Evolutionary conservation across 2,329 filamentous ascomycete genomes (phyloP).

Genomic region (Aureobasidium vineae): DNA sequence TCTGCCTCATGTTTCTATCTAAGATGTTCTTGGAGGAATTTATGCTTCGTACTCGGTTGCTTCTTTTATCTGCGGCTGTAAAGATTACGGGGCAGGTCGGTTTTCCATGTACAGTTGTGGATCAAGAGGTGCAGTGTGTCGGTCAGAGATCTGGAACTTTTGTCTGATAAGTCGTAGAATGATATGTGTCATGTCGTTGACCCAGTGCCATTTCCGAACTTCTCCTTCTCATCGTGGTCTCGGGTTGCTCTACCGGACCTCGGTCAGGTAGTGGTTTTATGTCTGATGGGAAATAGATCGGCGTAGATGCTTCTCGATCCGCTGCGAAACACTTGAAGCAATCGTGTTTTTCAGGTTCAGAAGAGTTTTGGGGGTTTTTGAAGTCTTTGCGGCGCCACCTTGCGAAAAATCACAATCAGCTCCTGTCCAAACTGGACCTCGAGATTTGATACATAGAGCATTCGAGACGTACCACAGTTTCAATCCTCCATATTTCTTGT

Average conservation of each 20-base stretch:
- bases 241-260: not conserved
- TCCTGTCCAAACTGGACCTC: not conserved
- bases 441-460: too few relatives aligned
- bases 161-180: not conserved
- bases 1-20: too few relatives aligned
- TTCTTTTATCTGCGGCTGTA: too few relatives aligned
- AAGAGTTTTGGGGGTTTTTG: too few relatives aligned
- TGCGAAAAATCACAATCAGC: not conserved
- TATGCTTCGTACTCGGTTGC: too few relatives aligned
- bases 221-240: not conserved
- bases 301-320: not conserved
- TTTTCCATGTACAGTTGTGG: too few relatives aligned
- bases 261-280: not conserved
- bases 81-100: too few relatives aligned
- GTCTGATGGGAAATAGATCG: not conserved
- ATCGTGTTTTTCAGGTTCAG: not conserved
- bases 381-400: not conserved
- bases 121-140: not conserved
- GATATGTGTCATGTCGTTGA: not conserved
- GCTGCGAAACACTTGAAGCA: not conserved
- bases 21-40: too few relatives aligned
- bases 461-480: not conserved
- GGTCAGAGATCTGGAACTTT: not conserved
- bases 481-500: not conserved
- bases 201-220: not conserved